Percentiles rank a stretch among this genome's conserved stretches.
phyloP scores from a whole-genome alignment of 2,329 filamentous ascomycete species.

The Colletotrichum aenigma region DNA sequence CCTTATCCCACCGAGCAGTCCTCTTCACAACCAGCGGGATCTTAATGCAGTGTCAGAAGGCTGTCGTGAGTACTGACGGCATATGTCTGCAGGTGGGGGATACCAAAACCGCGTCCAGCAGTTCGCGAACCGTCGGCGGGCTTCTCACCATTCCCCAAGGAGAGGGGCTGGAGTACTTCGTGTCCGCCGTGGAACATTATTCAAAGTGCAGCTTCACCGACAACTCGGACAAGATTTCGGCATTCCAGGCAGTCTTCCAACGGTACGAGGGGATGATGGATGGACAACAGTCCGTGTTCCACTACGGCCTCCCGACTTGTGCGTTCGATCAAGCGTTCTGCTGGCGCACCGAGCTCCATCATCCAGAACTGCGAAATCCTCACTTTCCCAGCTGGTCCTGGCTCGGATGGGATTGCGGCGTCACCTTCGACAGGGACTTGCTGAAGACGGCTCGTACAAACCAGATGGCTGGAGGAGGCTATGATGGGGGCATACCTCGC shows the following conservation, averaged over 20 bases:
- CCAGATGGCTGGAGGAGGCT: neutral
- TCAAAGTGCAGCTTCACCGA: neutral
- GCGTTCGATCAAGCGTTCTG: neutral
- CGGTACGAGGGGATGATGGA: neutral
- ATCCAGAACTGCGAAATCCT: neutral
- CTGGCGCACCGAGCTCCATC: neutral
- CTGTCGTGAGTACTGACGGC: neutral
- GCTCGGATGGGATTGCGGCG: neutral
- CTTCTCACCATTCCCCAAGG: neutral
- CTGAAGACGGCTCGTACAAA: neutral
- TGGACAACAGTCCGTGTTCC: neutral
- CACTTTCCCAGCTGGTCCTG: neutral
- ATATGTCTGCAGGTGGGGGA: fast-evolving
- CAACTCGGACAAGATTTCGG: neutral
- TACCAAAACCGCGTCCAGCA: neutral
- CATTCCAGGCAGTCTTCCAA: neutral
- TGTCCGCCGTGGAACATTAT: neutral
- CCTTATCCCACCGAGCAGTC: neutral
- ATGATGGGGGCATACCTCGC: neutral
- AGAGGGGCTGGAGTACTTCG: neutral
- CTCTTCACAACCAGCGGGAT: neutral
- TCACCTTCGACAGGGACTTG: neutral
- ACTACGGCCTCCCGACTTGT: neutral
- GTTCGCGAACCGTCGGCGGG: neutral
- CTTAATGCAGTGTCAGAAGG: neutral